phyloP scores from a whole-genome alignment of 2,329 filamentous ascomycete species.

The Botrytis porri region DNA sequence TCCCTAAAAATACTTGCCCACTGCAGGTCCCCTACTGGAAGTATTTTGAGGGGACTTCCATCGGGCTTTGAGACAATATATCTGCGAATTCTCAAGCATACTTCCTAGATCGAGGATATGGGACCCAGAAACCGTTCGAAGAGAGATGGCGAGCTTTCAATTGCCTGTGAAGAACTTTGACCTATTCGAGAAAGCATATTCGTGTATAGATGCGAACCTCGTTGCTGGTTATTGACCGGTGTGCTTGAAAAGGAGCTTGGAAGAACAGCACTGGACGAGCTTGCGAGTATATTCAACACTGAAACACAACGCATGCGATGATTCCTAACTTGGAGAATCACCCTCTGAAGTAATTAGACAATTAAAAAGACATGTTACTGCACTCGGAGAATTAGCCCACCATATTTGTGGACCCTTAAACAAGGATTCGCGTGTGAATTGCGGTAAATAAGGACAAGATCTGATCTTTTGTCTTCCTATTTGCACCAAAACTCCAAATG shows the following conservation, averaged over 20 bases:
- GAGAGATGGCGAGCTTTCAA: neutral
- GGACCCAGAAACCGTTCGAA: neutral
- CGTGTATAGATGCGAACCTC: neutral
- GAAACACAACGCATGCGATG: neutral
- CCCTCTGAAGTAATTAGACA: neutral
- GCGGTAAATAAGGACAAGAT: neutral
- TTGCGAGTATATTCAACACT: neutral
- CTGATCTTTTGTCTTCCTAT: neutral
- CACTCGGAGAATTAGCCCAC: neutral
- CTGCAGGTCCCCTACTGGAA: neutral
- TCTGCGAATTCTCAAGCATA: neutral
- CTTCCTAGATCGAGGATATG: neutral
- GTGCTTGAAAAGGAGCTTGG: neutral
- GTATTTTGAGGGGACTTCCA: neutral
- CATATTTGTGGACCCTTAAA: neutral
- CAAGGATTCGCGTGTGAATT: neutral
- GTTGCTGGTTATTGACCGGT: neutral
- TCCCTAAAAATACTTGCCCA: neutral
- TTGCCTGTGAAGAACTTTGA: neutral
- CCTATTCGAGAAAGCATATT: neutral
- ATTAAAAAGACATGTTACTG: neutral
- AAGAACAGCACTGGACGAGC: neutral
- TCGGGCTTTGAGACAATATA: neutral
- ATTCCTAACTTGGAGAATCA: neutral
- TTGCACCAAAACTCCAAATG: constrained; percentile 17